Evolutionary conservation across 441 rosid species (phyloP).

Genomic region (Adansonia rubrostipa): DNA sequence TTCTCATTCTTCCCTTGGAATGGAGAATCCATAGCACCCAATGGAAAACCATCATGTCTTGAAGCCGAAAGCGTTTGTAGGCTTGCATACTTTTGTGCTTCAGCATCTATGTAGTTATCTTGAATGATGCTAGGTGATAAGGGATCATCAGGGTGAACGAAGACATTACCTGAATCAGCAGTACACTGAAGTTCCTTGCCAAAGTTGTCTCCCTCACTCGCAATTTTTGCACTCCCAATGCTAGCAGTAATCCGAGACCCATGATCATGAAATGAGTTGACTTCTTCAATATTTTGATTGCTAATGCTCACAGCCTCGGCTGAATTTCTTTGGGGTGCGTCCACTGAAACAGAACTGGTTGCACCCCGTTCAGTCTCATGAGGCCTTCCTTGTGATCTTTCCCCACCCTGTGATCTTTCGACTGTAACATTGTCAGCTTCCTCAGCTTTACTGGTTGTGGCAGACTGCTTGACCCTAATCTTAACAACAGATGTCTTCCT

Average conservation of each 20-base stretch:
- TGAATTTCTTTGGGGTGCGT: conserved; percentile 86
- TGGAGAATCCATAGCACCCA: conserved; percentile 27
- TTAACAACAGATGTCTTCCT: conserved; percentile 53
- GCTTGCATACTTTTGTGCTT: conserved; percentile 65
- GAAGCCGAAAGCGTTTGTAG: conserved; percentile 65
- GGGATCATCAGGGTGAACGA: conserved; percentile 45
- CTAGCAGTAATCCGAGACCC: conserved; percentile 96
- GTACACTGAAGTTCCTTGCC: conserved; percentile 97
- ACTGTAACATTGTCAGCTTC: conserved; percentile 71
- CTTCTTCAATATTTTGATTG: conserved; percentile 89
- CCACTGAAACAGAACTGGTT: conserved; percentile 86
- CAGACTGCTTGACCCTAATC: conserved; percentile 73
- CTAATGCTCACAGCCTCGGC: conserved; percentile 73
- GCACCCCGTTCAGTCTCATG: conserved; percentile 57
- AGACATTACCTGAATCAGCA: conserved; percentile 80
- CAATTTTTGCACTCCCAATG: conserved; percentile 85
- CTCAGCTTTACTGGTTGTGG: conserved; percentile 72
- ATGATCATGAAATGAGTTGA: conserved; percentile 80
- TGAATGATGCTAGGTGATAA: conserved; percentile 49
- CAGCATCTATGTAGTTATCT: conserved; percentile 53
- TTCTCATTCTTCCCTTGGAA: conserved; percentile 48
- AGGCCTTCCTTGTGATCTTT: conserved; percentile 50
- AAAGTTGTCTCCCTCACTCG: conserved; percentile 65
- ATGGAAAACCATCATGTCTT: conserved; percentile 32
- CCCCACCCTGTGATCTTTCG: conserved; percentile 73